phyloP scores from a whole-genome alignment of 768 basidiomycete species.

The Glaciozyma martinii region DNA sequence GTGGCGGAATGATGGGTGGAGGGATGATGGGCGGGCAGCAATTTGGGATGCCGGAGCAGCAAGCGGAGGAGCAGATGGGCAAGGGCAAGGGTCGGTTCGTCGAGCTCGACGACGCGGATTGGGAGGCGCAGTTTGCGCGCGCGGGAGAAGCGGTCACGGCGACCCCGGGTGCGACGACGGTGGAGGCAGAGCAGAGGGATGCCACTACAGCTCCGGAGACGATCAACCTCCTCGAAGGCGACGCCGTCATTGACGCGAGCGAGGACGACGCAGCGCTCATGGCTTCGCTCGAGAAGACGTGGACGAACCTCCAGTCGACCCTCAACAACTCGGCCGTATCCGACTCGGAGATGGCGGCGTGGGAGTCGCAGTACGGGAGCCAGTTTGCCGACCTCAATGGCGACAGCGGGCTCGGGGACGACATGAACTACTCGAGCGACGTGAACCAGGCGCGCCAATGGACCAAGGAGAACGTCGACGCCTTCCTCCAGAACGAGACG shows the following conservation, averaged over 20 bases:
- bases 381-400: constrained; percentile 35
- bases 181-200: constrained; percentile 1
- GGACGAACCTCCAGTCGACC: constrained; percentile 25
- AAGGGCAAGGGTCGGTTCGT: constrained; percentile 62
- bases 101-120: constrained; percentile 35
- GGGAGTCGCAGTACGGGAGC: constrained; percentile 37
- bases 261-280: constrained; percentile 29
- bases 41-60: background rate
- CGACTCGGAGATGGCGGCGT: constrained; percentile 32
- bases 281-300: constrained; percentile 32
- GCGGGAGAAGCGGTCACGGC: background rate
- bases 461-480: constrained; percentile 33
- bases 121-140: constrained; percentile 34
- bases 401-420: constrained; percentile 21
- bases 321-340: constrained; percentile 8
- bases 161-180: background rate
- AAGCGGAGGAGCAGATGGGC: background rate
- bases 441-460: constrained; percentile 4
- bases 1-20: constrained; percentile 10
- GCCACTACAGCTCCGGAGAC: background rate
- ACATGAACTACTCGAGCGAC: constrained; percentile 20
- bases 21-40: constrained; percentile 1
- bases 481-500: constrained; percentile 21
- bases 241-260: constrained; percentile 19
- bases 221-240: constrained; percentile 22